These are phyloP conservation scores for Psidium friedrichsthalianum DNA, from an alignment of 345 rosid species.

Conservation along the genomic window DNA sequence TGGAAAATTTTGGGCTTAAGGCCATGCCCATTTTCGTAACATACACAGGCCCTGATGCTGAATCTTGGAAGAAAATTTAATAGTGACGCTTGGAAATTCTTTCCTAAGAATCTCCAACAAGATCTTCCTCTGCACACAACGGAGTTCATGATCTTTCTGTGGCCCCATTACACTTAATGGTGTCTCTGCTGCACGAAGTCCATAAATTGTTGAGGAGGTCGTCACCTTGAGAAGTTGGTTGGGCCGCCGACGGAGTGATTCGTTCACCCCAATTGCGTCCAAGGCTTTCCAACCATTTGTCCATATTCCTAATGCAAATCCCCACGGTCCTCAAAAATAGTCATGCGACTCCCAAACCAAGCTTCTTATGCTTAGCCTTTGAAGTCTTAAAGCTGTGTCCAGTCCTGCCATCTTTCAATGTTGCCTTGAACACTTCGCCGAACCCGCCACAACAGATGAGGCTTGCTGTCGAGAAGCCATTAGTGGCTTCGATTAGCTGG, in stretches of 20 bases:
- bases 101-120: slow-evolving; percentile 42
- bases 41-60: slow-evolving; percentile 33
- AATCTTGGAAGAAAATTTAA: slow-evolving; percentile 53
- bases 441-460: slow-evolving; percentile 4
- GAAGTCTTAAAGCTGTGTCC: too few relatives aligned
- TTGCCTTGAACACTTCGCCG: slow-evolving; percentile 4
- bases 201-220: too few relatives aligned
- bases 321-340: too few relatives aligned
- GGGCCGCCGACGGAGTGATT: too few relatives aligned
- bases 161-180: too few relatives aligned
- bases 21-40: slow-evolving; percentile 25
- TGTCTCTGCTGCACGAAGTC: too few relatives aligned
- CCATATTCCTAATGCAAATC: too few relatives aligned
- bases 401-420: background rate
- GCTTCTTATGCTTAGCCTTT: too few relatives aligned
- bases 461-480: slow-evolving; percentile 1
- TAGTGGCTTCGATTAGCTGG: slow-evolving; percentile 37
- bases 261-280: too few relatives aligned
- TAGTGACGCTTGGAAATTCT: slow-evolving; percentile 48
- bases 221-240: too few relatives aligned
- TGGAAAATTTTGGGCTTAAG: slow-evolving; percentile 19
- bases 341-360: too few relatives aligned
- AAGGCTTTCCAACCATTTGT: too few relatives aligned
- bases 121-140: slow-evolving; percentile 41
- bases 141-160: slow-evolving; percentile 25